Base-by-base conservation (phyloP, 768 basidiomycete genomes). In the Chlorophyllum brunneum region DNA sequence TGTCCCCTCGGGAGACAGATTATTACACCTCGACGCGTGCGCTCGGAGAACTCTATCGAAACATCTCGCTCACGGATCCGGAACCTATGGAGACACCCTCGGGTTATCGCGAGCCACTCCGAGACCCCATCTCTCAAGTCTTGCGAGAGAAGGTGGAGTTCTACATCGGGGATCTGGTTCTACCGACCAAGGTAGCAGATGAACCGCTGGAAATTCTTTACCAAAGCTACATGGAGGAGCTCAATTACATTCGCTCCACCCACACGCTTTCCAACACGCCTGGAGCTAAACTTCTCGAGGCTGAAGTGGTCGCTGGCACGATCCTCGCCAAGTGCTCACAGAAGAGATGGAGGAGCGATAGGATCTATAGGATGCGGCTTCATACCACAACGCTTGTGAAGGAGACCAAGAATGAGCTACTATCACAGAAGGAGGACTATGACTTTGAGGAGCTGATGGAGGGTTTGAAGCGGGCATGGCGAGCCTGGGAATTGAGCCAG, bases 1-100 rank as follows among this genome's bases (percentile, higher is more conserved):
- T 75, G 41, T 64, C 69, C 5, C 79, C 79, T 18, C 75, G 78
- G 5, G 59, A 76, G 16, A 77, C 77, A 1, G 84, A 89, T 56
- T 87, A 86, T 67, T 92, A 92, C 60, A 70, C 74, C 41, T 92
- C 89, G 2, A 69, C 66, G 23, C 78, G 84, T 2, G 88, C 87
- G 0, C 76, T 93, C 7, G 91, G 91, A 5, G 65, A 77, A 34
- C 71, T 92, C 44, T 92, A 77, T 64, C 86, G 91, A 9, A 74
- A 69, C 10, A 81, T 91, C 55, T 61, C 59, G 11, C 64, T 86
- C 26, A 68, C 70, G 18, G 68, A 76, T 20, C 65, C 71, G 1
- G 59, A 70, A 18, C 56, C 61, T 10, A 59, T 67, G 20, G 44
- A 38, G n/a, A 29, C 57, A 42, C 57, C 55, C 38, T 33, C 52